Evolutionary conservation across 2,329 filamentous ascomycete species (phyloP).

Genomic region (Cryphonectria naterciae): DNA sequence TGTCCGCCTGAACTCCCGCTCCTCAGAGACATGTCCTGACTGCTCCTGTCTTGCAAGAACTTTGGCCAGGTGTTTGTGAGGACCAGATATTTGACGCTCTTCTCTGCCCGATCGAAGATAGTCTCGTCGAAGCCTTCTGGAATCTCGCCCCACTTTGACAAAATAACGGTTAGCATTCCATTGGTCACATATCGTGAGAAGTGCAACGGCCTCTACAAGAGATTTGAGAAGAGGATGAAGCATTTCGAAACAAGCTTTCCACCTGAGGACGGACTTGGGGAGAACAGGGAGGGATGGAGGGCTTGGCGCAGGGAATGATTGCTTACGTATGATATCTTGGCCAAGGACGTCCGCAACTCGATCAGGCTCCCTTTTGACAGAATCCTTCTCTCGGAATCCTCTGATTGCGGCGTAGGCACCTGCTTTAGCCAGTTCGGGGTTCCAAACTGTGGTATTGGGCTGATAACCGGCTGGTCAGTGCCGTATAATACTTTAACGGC

Average conservation of each 20-base stretch:
- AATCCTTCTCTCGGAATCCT: constrained; percentile 8
- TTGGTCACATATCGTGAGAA: background rate
- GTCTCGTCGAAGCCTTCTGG: constrained; percentile 51
- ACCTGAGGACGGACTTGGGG: background rate
- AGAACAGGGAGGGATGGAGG: background rate
- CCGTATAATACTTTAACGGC: constrained; percentile 53
- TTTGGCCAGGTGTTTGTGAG: constrained; percentile 71
- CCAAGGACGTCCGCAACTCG: constrained; percentile 10
- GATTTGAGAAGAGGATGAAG: background rate
- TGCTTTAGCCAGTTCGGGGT: constrained; percentile 24
- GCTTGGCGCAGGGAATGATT: background rate
- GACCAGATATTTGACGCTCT: constrained; percentile 68
- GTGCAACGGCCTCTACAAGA: background rate
- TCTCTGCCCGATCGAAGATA: constrained; percentile 63
- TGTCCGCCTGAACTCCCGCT: background rate
- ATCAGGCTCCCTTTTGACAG: constrained; percentile 26
- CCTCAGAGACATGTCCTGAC: constrained; percentile 10
- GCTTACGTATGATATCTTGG: constrained; percentile 6
- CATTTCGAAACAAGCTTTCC: background rate
- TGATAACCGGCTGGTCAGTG: constrained; percentile 44
- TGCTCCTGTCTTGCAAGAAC: constrained; percentile 43
- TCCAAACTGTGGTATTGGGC: constrained; percentile 50
- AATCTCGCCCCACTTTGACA: constrained; percentile 46
- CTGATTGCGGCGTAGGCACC: constrained; percentile 8
- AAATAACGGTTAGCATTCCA: background rate